A percentile compares a stretch with the other conserved stretches of the same genome.
Conservation (phyloP, 768 basidiomycete species). For the Boletus rufocinnamomeus region DNA sequence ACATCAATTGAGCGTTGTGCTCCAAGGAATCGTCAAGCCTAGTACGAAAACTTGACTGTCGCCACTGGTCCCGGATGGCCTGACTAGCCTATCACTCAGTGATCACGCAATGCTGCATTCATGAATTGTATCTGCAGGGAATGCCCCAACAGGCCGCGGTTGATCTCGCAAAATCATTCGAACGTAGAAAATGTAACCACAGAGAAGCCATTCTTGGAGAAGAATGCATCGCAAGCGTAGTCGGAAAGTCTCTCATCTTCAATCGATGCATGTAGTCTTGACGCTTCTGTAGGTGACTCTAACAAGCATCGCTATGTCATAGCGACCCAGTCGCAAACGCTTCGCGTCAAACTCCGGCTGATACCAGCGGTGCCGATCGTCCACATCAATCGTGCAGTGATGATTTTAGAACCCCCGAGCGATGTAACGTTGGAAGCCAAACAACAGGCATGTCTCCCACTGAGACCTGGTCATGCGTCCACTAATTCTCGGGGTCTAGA, state of each 20-base stretch:
- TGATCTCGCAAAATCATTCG: constrained; percentile 91
- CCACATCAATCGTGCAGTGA: constrained; percentile 89
- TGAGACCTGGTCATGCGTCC: neutral
- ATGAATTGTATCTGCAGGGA: constrained; percentile 88
- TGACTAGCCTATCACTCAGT: constrained; percentile 64
- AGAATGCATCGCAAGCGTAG: constrained; percentile 78
- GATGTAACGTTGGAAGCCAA: constrained; percentile 74
- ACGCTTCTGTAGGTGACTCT: constrained; percentile 52
- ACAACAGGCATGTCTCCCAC: constrained; percentile 45
- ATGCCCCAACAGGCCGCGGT: constrained; percentile 70
- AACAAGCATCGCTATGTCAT: constrained; percentile 95
- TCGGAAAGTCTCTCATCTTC: constrained; percentile 52
- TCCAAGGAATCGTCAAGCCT: constrained; percentile 88
- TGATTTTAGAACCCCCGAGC: constrained; percentile 91
- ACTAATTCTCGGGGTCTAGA: constrained; percentile 40
- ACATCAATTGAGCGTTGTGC: constrained; percentile 71
- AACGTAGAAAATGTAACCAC: constrained; percentile 94
- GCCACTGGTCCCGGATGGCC: constrained; percentile 13
- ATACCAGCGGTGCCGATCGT: constrained; percentile 88
- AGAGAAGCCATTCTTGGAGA: constrained; percentile 80
- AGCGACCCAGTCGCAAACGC: constrained; percentile 76
- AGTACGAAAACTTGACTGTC: constrained; percentile 56
- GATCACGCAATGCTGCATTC: constrained; percentile 98
- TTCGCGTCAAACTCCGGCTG: constrained; percentile 66
- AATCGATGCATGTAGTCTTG: constrained; percentile 6